Base-by-base conservation (phyloP, 305 asterid species). In the Nicotiana rustica region DNA sequence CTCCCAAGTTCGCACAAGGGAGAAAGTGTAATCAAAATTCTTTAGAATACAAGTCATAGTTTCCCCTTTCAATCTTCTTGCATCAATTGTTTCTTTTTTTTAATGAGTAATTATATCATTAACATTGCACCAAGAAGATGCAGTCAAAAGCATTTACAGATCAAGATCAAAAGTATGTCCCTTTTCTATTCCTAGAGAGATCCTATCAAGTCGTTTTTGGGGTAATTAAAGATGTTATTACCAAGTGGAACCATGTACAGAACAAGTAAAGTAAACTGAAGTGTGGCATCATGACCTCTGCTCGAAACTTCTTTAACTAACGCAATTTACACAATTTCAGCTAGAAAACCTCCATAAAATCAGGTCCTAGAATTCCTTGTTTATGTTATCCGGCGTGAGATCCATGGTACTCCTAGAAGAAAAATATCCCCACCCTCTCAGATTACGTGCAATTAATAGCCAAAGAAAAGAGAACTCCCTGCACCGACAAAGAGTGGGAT, bases 331-430 rank as follows among this genome's bases (percentile, higher is more conserved):
- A 71, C 31, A 71, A 44, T 18, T 41, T 44, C 64, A 25, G 41
- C 44, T 73, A 49, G 64, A 73, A 49, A 73, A 73, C 10, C 38
- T 47, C 41, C 21, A 49, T 19, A 73, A 71, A 19, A 47, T 47
- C 41, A 44, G 41, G 41, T 70, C 78, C 60, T 70, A 70, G 36
- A 70, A 70, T 44, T 44, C 60, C 60, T 70, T 70, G 7, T 70
- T 70, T 19, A 70, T 70, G 60, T 12, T 70, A 70, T 70, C 61
- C 60, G 19, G 19, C 18, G 29, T 44, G 60, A 71, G 19, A 12
- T 71, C 36, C 78, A 44, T 71, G 78, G 36, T 71, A 59, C 55
- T 44, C 55, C 78, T 7, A 71, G 36, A 44, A 44, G 78, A 19
- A 25, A 71, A 71, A 19, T 10, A 44, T 44, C 78, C 61, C 60